A percentile compares a stretch with the other conserved stretches of the same genome.
Evolutionary conservation across 208 protist genomes (phyloP).

Genomic region (Leishmania tarentolae): DNA sequence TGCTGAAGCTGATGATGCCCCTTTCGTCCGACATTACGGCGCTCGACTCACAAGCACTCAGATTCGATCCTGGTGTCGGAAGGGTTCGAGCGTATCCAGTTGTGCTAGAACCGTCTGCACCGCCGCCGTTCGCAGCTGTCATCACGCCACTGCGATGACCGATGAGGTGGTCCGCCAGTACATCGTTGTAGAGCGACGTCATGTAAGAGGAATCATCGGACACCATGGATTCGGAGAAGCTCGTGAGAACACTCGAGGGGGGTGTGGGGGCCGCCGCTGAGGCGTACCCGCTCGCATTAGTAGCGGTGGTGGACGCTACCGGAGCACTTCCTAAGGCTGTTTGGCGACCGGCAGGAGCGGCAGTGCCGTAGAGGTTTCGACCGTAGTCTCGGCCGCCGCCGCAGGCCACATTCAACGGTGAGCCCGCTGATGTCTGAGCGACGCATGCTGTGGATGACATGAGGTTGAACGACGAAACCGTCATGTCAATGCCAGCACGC

Average conservation of each 20-base stretch:
- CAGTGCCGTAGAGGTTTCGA: neutral
- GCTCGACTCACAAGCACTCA: neutral
- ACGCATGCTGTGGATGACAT: slow-evolving; percentile 10
- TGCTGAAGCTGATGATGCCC: neutral
- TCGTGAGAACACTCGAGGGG: slow-evolving; percentile 51
- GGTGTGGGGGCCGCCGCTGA: slow-evolving; percentile 15
- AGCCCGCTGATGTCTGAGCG: slow-evolving; percentile 4
- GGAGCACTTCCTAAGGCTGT: neutral
- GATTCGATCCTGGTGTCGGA: slow-evolving; percentile 4
- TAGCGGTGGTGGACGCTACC: neutral
- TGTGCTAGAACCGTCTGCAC: neutral
- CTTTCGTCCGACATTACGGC: slow-evolving; percentile 2
- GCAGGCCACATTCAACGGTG: slow-evolving; percentile 8
- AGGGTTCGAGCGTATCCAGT: neutral
- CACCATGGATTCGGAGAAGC: slow-evolving; percentile 77
- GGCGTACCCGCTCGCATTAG: neutral
- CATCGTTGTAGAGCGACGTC: slow-evolving; percentile 86
- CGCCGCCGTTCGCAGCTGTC: neutral
- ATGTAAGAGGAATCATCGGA: slow-evolving; percentile 85
- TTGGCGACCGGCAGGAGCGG: slow-evolving; percentile 2
- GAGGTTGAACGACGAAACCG: slow-evolving; percentile 79
- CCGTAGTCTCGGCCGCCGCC: neutral
- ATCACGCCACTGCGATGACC: slow-evolving; percentile 11
- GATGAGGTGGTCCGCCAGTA: slow-evolving; percentile 76
- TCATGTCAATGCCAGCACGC: slow-evolving; percentile 81